A percentile compares a stretch with the other conserved stretches of the same genome.
Conservation (phyloP, 2,329 filamentous ascomycete species). For the Colletotrichum siamense region DNA sequence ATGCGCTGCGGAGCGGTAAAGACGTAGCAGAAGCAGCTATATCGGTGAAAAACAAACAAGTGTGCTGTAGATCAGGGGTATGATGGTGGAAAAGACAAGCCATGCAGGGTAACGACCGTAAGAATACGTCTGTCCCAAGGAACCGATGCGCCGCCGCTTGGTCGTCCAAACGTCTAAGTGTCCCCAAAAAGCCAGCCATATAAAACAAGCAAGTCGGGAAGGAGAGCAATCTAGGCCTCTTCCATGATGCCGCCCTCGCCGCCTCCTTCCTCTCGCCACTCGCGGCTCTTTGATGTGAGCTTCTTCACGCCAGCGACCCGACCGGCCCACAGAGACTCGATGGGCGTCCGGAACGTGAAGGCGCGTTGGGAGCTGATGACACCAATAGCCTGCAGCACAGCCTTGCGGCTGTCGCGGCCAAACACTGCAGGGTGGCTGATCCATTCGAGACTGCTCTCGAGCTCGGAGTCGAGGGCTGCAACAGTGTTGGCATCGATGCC, state of each 20-base stretch:
- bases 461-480: slow-evolving; percentile 85
- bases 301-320: slow-evolving; percentile 82
- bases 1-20: slow-evolving; percentile 20
- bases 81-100: slow-evolving; percentile 12
- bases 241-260: slow-evolving; percentile 72
- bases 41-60: slow-evolving; percentile 9
- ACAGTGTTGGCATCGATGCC: slow-evolving; percentile 88
- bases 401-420: slow-evolving; percentile 90
- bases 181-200: slow-evolving; percentile 1
- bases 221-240: slow-evolving; percentile 50
- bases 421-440: slow-evolving; percentile 97
- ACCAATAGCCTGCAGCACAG: slow-evolving; percentile 93
- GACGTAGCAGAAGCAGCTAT: slow-evolving; percentile 11
- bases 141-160: slow-evolving; percentile 16
- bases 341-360: slow-evolving; percentile 89
- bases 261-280: slow-evolving; percentile 88
- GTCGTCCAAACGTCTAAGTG: neutral
- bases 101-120: slow-evolving; percentile 13
- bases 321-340: slow-evolving; percentile 88
- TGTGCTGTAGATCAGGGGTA: slow-evolving; percentile 18
- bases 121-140: slow-evolving; percentile 1
- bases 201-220: slow-evolving; percentile 10
- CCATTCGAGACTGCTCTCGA: slow-evolving; percentile 93
- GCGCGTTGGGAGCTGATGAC: slow-evolving; percentile 94
- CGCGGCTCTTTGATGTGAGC: slow-evolving; percentile 82